Percentiles rank a stretch among this genome's conserved stretches.
phyloP scores from a whole-genome alignment of 1,139 yeast species.

The Geotrichum australiense region DNA sequence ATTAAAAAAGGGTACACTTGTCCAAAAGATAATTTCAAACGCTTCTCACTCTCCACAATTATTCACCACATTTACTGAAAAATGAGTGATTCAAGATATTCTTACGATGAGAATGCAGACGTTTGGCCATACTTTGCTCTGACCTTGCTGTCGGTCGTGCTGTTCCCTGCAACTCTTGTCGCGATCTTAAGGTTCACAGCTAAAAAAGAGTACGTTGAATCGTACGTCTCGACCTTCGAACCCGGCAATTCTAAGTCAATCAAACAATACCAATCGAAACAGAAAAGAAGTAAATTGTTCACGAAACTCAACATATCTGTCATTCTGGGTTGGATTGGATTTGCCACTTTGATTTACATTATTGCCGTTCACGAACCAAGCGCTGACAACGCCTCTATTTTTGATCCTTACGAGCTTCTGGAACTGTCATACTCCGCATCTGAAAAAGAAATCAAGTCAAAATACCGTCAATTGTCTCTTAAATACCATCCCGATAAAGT shows the following conservation, averaged over 20 bases:
- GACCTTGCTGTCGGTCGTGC: conserved; percentile 59
- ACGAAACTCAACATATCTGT: conserved; percentile 37
- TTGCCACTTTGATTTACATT: conserved; percentile 45
- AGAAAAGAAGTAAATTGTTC: conserved; percentile 24
- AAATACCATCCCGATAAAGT: conserved; percentile 93
- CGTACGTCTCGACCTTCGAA: conserved; percentile 21
- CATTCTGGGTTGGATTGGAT: conserved; percentile 60
- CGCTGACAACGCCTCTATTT: conserved; percentile 45
- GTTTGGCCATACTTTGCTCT: conserved; percentile 93
- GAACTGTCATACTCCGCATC: conserved; percentile 64
- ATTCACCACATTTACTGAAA: conserved; percentile 7
- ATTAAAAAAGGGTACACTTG: no score
- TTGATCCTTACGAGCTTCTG: conserved; percentile 87
- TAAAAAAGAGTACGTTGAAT: conserved; percentile 9
- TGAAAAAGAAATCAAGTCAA: conserved; percentile 72
- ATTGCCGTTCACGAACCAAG: conserved; percentile 41
- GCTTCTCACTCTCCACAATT: no score
- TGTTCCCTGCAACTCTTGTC: conserved; percentile 62
- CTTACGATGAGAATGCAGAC: conserved; percentile 84
- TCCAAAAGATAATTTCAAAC: no score
- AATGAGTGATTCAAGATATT: conserved; percentile 39
- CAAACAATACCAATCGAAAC: conserved; percentile 38
- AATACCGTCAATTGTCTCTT: conserved; percentile 78
- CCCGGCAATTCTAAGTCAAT: conserved; percentile 43
- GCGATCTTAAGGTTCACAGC: conserved; percentile 27